A percentile compares a stretch with the other conserved stretches of the same genome.
Evolutionary conservation across 495 filamentous ascomycete species (phyloP).

Genomic region (Penicillium robsamsonii): DNA sequence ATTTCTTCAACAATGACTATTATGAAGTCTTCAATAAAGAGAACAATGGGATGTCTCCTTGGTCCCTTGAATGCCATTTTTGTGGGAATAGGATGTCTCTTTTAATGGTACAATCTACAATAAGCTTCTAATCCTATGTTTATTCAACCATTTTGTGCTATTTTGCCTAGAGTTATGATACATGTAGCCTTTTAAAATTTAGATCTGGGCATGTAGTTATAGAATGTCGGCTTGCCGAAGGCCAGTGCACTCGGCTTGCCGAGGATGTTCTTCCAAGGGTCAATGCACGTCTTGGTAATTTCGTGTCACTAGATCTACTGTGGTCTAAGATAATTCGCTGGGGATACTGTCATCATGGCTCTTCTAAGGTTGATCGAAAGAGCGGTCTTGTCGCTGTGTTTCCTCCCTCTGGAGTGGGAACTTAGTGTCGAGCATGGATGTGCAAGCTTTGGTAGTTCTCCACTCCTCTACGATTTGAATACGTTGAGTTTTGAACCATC

Average conservation of each 20-base stretch:
- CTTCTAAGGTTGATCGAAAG: not conserved
- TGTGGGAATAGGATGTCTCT: not conserved
- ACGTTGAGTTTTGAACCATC: not conserved
- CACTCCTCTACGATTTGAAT: not conserved
- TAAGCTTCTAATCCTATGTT: not conserved
- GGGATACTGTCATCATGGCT: not conserved
- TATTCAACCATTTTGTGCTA: not conserved
- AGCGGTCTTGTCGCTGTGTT: not conserved
- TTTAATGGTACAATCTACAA: not conserved
- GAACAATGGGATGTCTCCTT: not conserved
- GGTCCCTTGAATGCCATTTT: not conserved
- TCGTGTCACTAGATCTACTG: not conserved
- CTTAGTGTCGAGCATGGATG: not conserved
- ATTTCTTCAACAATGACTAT: not conserved
- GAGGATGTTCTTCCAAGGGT: not conserved
- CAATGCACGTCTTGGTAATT: not conserved
- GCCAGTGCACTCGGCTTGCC: not conserved
- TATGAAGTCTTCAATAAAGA: not conserved
- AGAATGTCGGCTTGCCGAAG: slow-evolving; percentile 1
- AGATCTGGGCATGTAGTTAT: not conserved
- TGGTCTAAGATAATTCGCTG: not conserved
- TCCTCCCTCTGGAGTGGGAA: too few relatives aligned
- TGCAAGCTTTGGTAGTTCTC: not conserved
- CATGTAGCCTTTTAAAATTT: not conserved
- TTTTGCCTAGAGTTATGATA: not conserved